Evolutionary conservation across 345 rosid species (phyloP).

Genomic region (Laguncularia racemosa): DNA sequence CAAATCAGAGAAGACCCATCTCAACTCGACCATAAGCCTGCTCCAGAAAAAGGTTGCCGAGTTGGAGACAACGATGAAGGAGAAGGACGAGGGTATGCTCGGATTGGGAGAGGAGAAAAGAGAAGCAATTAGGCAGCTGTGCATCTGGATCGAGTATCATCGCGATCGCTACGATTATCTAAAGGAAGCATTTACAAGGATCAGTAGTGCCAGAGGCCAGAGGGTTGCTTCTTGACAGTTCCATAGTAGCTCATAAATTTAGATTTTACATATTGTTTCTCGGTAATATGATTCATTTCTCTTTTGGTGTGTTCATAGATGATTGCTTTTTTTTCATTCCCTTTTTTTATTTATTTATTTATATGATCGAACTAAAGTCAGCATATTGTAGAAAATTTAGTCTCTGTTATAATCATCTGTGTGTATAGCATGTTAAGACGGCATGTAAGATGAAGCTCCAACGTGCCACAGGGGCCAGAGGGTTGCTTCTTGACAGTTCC

Average conservation of each 20-base stretch:
- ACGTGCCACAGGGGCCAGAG: constrained; percentile 21
- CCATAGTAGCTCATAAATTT: background rate
- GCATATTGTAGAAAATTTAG: constrained; percentile 4
- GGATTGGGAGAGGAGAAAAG: constrained; percentile 71
- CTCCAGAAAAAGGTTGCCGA: constrained; percentile 29
- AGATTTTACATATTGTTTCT: constrained; percentile 7
- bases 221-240: constrained; percentile 17
- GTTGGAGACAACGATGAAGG: constrained; percentile 33
- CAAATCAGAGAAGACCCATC: constrained; percentile 42
- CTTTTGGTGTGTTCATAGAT: background rate
- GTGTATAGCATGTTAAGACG: no score
- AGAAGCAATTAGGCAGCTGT: constrained; percentile 94
- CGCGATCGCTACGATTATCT: constrained; percentile 47
- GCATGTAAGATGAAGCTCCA: no score
- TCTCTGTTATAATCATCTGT: background rate
- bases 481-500: constrained; percentile 11
- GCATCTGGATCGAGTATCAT: constrained; percentile 78
- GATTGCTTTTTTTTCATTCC: constrained; percentile 3
- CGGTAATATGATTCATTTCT: no score
- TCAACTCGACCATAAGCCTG: constrained; percentile 22
- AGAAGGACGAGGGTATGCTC: constrained; percentile 37
- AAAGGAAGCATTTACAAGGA: constrained; percentile 37
- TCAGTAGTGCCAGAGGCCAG: constrained; percentile 19
- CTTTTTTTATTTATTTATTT: background rate
- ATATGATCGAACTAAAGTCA: background rate